Base-by-base conservation (phyloP, 2,329 filamentous ascomycete genomes). In the Zymoseptoria brevis region DNA sequence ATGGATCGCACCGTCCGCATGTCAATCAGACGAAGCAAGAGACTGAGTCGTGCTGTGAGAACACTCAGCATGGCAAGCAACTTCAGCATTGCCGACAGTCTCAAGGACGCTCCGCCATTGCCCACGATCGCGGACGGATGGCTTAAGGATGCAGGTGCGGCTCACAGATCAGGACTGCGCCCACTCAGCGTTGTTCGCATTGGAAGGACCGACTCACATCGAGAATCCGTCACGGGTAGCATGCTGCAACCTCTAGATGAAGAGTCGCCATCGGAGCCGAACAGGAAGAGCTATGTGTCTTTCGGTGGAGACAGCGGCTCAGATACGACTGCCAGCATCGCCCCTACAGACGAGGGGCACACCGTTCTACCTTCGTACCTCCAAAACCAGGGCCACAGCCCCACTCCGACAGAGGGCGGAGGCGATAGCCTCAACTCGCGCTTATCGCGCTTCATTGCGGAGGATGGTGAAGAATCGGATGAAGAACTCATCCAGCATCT, bases 271-370 rank as follows among this genome's bases (percentile, higher is more conserved):
- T 80, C 88, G 4, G 91, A 96, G 72, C 89, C 90, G 0, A 91
- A 95, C 73, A 85, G 94, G 68, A 96, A 96, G 74, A 96, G 92
- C 0, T 97, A 96, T 69, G 90, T 96, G n/a, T 96, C 88, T 0
- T 89, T 90, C 62, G 84, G 86, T 9, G 81, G 78, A 26, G 88
- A 90, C 67, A 89, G 87, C 68, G 83, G 81, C 58, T 87, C 88
- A 55, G 76, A 78, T 80, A 81, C 35, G 62, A 81, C 81, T 5
- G 82, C 81, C 16, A 90, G 95, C 65, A 79, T 90, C 60, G 87
- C 85, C 64, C 81, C 91, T 51, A 91, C 86, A 1, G 90, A 96
- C 67, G 89, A 91, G 53, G 86, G 87, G 64, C 86, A 88, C 69
- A 80, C 79, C 3, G 76, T 83, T 21, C 81, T 87, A 58, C 85